phyloP scores from a whole-genome alignment of 257 asterid species.

The Solanum sitiens region DNA sequence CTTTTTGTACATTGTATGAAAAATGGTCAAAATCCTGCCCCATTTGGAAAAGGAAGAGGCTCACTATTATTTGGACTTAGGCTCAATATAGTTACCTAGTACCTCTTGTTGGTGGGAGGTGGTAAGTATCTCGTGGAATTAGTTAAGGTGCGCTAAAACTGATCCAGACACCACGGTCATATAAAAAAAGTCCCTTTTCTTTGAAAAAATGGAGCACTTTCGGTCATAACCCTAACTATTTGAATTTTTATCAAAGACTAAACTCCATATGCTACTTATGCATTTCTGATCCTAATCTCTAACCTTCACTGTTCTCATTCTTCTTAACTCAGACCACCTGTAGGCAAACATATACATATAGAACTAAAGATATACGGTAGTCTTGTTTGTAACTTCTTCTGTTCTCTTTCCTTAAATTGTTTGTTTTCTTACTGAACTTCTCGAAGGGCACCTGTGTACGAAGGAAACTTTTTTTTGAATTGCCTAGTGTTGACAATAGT shows the following conservation, averaged over 20 bases:
- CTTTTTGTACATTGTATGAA: too few relatives aligned
- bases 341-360: neutral
- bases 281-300: neutral
- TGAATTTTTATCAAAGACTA: neutral
- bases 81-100: neutral
- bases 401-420: neutral
- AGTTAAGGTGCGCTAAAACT: too few relatives aligned
- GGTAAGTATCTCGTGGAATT: too few relatives aligned
- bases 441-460: neutral
- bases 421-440: neutral
- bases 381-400: neutral
- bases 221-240: neutral
- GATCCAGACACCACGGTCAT: too few relatives aligned
- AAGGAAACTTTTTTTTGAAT: neutral
- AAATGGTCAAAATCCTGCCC: too few relatives aligned
- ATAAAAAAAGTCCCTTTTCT: too few relatives aligned
- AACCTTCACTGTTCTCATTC: neutral
- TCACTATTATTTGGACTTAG: neutral
- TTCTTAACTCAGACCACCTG: neutral
- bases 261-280: neutral
- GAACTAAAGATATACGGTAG: neutral
- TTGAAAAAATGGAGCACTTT: neutral
- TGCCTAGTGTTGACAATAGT: neutral
- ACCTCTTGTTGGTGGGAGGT: too few relatives aligned
- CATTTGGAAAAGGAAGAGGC: neutral